Base-by-base conservation (phyloP, 345 rosid species). In the Lepidium sativum region DNA sequence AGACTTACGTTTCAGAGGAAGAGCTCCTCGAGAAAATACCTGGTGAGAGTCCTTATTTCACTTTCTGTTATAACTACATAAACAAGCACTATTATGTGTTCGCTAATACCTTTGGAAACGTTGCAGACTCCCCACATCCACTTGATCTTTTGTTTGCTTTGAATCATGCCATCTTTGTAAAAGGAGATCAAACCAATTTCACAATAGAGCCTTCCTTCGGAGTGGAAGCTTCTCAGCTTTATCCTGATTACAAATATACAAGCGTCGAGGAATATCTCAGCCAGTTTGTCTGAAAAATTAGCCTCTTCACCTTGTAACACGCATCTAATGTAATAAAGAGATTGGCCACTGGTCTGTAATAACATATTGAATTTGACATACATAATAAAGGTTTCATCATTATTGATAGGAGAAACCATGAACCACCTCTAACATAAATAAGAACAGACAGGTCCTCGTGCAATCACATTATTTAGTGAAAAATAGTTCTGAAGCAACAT, bases 1-100 rank as follows among this genome's bases (percentile, higher is more conserved):
- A 71, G 69, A 69, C 47, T 44, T 77, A 79, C 23, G 40, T 83
- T 69, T 63, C 82, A 9, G 86, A 85, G 75, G 91, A 85, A 59
- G 69, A 82, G 51, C 38, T 83, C 33, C 79, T 87, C 54, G 57
- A 65, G 66, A 65, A 51, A 41, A 49, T 65, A 34, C 44, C 69
- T 40, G 66, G 76, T 64, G 44, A 38, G 54, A 20, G 38, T 51
- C 59, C 4, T 64, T 5, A 3, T 29, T 64, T 17, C 8, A 16
- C 59, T 17, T 49, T 64, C 25, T 33, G 32, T 23, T 9, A 6
- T 31, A 43, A 18, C 20, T 17, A 5, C 33, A 44, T 50, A 33
- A 34, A 29, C 44, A 63, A 23, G 27, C 8, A n/a, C 6, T 27
- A 25, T 54, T 6, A 49, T 5, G 17, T 16, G 47, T 57, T 72